These are phyloP conservation scores for Physcomitrellopsis africana DNA, from an alignment of 225 moss, liverwort and hornwort species.

Conservation along the genomic window DNA sequence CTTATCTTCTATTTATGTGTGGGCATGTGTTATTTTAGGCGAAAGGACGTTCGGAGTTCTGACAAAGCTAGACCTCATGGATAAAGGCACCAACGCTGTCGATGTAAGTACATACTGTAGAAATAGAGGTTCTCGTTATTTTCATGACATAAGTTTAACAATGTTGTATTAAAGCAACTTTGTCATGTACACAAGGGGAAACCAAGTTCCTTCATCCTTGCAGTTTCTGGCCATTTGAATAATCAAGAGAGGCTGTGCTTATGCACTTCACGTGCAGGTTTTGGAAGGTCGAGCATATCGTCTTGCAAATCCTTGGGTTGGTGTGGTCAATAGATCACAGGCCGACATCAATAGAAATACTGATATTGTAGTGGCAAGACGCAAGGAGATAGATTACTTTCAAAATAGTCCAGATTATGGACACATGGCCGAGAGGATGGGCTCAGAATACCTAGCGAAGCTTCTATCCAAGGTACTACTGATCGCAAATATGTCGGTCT, in stretches of 20 bases:
- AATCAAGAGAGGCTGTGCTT: too few relatives aligned
- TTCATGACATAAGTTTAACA: background rate
- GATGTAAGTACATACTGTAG: slow-evolving; percentile 62
- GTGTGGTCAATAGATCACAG: slow-evolving; percentile 91
- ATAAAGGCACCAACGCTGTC: slow-evolving; percentile 83
- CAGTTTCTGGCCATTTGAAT: background rate
- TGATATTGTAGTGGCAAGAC: slow-evolving; percentile 81
- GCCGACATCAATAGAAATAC: slow-evolving; percentile 87
- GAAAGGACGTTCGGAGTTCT: slow-evolving; percentile 89
- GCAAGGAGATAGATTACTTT: slow-evolving; percentile 80
- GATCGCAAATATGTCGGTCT: slow-evolving; percentile 10
- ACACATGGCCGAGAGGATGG: slow-evolving; percentile 71
- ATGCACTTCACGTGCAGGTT: slow-evolving; percentile 41
- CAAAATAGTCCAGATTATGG: slow-evolving; percentile 75
- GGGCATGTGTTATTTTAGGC: slow-evolving; percentile 37
- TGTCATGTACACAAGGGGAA: too few relatives aligned
- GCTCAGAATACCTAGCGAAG: slow-evolving; percentile 88
- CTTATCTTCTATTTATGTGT: background rate
- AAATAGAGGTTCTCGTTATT: background rate
- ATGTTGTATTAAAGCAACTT: background rate
- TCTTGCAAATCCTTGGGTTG: slow-evolving; percentile 85
- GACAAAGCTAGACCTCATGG: slow-evolving; percentile 92
- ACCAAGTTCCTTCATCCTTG: background rate
- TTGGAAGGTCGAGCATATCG: slow-evolving; percentile 82
- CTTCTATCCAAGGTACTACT: slow-evolving; percentile 71